A percentile compares a stretch with the other conserved stretches of the same genome.
Conservation (phyloP, 2,329 filamentous ascomycete genomes). For the Exophiala sp. region DNA sequence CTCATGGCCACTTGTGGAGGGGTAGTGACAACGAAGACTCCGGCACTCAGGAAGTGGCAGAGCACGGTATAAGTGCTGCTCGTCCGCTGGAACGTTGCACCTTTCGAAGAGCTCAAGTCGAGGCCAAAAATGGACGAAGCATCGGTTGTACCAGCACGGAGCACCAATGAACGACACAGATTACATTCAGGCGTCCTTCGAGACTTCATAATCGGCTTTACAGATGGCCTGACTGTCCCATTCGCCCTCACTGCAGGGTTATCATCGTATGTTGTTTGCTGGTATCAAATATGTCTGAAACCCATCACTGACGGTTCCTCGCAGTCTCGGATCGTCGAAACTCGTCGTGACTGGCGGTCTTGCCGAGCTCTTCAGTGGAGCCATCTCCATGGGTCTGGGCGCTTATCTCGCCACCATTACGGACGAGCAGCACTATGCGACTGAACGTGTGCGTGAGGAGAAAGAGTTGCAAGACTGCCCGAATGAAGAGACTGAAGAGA, state of each 20-base stretch:
- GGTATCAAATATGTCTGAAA: no score
- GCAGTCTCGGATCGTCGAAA: slow-evolving; percentile 54
- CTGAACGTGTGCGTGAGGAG: slow-evolving; percentile 46
- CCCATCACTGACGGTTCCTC: not conserved
- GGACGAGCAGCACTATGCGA: slow-evolving; percentile 39
- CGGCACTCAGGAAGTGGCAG: no score
- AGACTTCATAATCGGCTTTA: slow-evolving; percentile 70
- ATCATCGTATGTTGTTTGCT: slow-evolving; percentile 29
- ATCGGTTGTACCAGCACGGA: no score
- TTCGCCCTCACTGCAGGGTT: slow-evolving; percentile 74
- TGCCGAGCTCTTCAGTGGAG: slow-evolving; percentile 71
- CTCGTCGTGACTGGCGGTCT: slow-evolving; percentile 69
- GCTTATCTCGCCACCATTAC: slow-evolving; percentile 63
- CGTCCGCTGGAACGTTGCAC: no score
- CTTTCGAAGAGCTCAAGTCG: no score
- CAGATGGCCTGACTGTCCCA: slow-evolving; percentile 75
- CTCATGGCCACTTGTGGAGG: no score
- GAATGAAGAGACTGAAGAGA: slow-evolving; percentile 43
- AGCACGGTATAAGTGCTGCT: no score
- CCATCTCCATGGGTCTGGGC: slow-evolving; percentile 73
- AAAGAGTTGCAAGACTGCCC: slow-evolving; percentile 44
- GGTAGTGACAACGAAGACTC: no score
- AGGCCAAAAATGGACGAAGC: no score
- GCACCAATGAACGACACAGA: not conserved
- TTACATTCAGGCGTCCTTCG: not conserved